Evolutionary conservation across 2,329 filamentous ascomycete species (phyloP).

Genomic region (Chaetomium sp.): DNA sequence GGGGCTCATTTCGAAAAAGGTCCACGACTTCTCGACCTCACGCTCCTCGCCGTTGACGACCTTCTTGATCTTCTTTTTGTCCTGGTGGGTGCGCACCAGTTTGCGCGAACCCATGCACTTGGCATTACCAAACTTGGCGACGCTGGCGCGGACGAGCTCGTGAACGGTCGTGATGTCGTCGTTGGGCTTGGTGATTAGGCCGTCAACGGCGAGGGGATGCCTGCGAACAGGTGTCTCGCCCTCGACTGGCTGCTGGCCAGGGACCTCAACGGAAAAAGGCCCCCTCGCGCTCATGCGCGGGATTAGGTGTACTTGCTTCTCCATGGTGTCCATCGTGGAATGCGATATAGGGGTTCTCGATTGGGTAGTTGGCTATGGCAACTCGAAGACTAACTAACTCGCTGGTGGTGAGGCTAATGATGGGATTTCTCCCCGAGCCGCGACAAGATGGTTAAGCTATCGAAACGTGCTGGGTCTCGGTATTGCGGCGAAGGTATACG

Average conservation of each 20-base stretch:
- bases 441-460: too few species aligned
- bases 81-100: conserved; percentile 69
- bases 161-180: conserved; percentile 65
- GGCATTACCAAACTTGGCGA: conserved; percentile 57
- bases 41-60: conserved; percentile 72
- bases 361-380: too few species aligned
- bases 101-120: conserved; percentile 64
- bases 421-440: too few species aligned
- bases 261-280: conserved; percentile 63
- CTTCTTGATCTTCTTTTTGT: conserved; percentile 88
- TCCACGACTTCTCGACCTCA: conserved; percentile 80
- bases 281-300: conserved; percentile 50
- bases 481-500: background rate
- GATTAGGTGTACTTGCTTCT: conserved; percentile 24
- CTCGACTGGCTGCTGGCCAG: conserved; percentile 54
- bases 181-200: conserved; percentile 53
- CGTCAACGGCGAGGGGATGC: conserved; percentile 55
- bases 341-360: too few species aligned
- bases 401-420: too few species aligned
- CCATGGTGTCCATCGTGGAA: conserved; percentile 13
- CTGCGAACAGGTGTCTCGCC: conserved; percentile 73
- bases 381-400: too few species aligned
- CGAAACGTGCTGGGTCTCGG: background rate
- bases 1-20: conserved; percentile 74
- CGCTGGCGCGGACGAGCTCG: conserved; percentile 65